phyloP scores from a whole-genome alignment of 257 asterid genomes.

The Rauvolfia tetraphylla region DNA sequence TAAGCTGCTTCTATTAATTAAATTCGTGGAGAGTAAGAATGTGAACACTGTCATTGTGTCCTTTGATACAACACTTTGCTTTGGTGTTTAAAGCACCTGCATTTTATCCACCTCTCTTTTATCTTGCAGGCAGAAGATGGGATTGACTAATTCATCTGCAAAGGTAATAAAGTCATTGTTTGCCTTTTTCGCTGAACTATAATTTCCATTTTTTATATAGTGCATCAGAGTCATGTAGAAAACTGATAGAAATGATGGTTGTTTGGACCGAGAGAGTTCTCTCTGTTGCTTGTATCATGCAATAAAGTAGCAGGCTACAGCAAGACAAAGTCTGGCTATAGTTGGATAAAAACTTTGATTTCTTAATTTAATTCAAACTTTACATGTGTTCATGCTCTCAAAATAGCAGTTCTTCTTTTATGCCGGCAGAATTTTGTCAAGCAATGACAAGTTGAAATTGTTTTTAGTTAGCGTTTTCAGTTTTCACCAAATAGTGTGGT shows the following conservation, averaged over 20 bases:
- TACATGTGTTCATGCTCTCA: background rate
- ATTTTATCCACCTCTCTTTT: background rate
- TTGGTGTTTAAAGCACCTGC: background rate
- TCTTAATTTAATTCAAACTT: background rate
- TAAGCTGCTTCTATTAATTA: background rate
- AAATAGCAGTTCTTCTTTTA: background rate
- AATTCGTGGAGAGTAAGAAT: background rate
- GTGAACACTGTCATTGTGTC: background rate
- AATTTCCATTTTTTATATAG: background rate
- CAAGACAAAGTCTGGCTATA: background rate
- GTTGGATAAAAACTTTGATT: background rate
- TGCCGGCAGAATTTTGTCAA: background rate
- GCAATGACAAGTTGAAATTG: background rate
- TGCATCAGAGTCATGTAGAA: background rate
- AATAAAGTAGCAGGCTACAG: background rate
- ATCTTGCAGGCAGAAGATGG: conserved; percentile 17
- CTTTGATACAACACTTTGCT: background rate
- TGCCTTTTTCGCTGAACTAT: background rate
- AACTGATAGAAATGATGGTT: background rate
- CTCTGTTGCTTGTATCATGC: background rate
- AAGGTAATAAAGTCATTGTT: conserved; percentile 14
- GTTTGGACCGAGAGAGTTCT: background rate
- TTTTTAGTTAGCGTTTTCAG: background rate
- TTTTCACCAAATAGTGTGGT: background rate
- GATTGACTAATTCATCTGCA: background rate